Base-by-base conservation (phyloP, 2,329 filamentous ascomycete species). In the Penicillium olsonii region DNA sequence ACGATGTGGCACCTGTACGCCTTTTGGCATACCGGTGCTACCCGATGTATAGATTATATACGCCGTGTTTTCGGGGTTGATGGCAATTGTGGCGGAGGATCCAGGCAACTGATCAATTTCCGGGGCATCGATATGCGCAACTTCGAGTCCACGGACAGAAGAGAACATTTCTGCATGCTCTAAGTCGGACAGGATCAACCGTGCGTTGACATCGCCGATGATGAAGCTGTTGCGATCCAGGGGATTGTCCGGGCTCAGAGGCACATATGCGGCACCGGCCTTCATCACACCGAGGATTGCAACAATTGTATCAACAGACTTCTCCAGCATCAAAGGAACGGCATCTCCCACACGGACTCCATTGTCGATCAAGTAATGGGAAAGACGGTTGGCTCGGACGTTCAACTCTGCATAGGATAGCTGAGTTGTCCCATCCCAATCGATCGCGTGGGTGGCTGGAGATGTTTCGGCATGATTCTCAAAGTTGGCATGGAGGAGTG, bases 41-140 rank as follows among this genome's bases (percentile, higher is more conserved):
- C 53, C 53, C 38, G 44, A 51, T 19, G 79, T 81, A 53, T 87
- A 83, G 4, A 88, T 77, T 3, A 84, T 75, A 59, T 55, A 55
- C 7, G 52, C 52, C 5, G 47, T 45, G n/a, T 50, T 33, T 15
- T 52, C 35, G 33, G 48, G 44, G 24, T 15, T 19, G 8, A n/a
- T 22, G 19, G 14, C 14, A 17, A 38, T 19, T 6, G 11, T 15
- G 15, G 37, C 7, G 24, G 37, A 7, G 37, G 19, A 22, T 5
- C 18, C 37, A 38, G 37, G 37, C 18, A 38, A 38, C 19, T 38
- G 37, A 26, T 38, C 37, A 20, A 38, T 22, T 20, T 38, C 37
- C 22, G 18, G 19, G 11, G 27, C 19, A 24, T 50, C 39, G 26
- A 39, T 40, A 19, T 27, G 39, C 26, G 33, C 29, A 27, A 52